Evolutionary conservation across 768 basidiomycete species (phyloP).

Genomic region (Kwoniella sp.): DNA sequence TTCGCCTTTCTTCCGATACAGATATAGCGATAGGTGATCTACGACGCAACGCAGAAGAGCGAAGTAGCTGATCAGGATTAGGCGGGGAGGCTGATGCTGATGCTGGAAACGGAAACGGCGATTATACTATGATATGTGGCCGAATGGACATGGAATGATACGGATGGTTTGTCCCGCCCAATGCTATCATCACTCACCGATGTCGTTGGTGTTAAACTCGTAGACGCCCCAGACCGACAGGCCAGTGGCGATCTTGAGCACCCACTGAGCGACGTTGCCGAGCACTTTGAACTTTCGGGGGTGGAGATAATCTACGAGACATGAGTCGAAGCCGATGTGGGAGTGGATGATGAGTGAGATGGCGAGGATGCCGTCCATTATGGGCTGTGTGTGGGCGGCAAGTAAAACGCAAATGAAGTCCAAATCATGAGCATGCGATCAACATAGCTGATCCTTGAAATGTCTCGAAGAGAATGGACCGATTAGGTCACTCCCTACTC

Average conservation of each 20-base stretch:
- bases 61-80: too few species aligned
- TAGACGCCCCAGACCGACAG: conserved; percentile 83
- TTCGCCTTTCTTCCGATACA: not conserved
- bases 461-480: not conserved
- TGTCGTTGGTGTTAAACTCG: conserved; percentile 97
- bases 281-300: conserved; percentile 86
- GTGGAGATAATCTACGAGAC: conserved; percentile 87
- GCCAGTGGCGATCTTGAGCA: conserved; percentile 74
- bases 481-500: too few species aligned
- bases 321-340: conserved; percentile 79
- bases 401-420: not conserved
- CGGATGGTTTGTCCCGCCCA: not conserved
- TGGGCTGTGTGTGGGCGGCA: conserved; percentile 59
- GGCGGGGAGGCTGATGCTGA: too few species aligned
- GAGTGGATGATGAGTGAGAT: conserved; percentile 88
- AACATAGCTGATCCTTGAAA: conserved; percentile 11
- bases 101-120: not conserved
- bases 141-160: not conserved
- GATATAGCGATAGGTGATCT: too few species aligned
- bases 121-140: not conserved
- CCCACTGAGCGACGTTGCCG: conserved; percentile 73
- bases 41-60: too few species aligned
- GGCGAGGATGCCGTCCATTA: conserved; percentile 86
- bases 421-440: not conserved
- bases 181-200: conserved; percentile 66